A percentile compares a stretch with the other conserved stretches of the same genome.
phyloP scores from a whole-genome alignment of 1,139 yeast species.

The Yamadazyma taylorii region DNA sequence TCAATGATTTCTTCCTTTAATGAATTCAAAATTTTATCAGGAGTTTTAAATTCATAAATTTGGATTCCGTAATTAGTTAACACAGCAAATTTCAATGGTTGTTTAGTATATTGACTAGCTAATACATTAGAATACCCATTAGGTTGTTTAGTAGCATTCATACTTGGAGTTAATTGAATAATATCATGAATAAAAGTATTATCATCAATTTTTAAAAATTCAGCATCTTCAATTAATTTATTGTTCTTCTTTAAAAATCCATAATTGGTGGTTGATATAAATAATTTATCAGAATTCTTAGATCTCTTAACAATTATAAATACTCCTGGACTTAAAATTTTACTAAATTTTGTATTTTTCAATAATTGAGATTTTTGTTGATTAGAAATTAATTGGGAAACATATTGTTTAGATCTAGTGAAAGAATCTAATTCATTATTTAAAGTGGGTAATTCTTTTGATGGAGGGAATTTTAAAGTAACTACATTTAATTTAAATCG shows the following conservation, averaged over 20 bases:
- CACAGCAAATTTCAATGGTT: conserved; percentile 71
- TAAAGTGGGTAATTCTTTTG: conserved; percentile 58
- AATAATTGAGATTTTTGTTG: conserved; percentile 49
- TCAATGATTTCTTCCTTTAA: conserved; percentile 59
- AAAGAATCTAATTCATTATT: conserved; percentile 49
- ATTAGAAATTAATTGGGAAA: conserved; percentile 40
- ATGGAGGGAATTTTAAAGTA: conserved; percentile 74
- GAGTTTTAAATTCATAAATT: conserved; percentile 73
- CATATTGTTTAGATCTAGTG: conserved; percentile 44
- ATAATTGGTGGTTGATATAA: conserved; percentile 80
- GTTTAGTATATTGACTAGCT: conserved; percentile 76
- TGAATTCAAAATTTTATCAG: conserved; percentile 72
- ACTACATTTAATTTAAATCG: conserved; percentile 42
- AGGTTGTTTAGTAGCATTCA: conserved; percentile 71
- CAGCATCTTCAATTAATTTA: conserved; percentile 79
- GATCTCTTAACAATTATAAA: conserved; percentile 55
- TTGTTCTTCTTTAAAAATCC: conserved; percentile 74
- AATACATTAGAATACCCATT: conserved; percentile 79
- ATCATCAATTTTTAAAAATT: conserved; percentile 54
- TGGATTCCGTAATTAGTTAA: conserved; percentile 79
- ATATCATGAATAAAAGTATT: conserved; percentile 63
- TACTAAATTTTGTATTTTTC: conserved; percentile 46
- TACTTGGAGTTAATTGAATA: conserved; percentile 65
- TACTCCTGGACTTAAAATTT: conserved; percentile 79
- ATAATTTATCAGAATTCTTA: conserved; percentile 51